These are phyloP conservation scores for Clarireedia hainanense DNA, from an alignment of 2,329 filamentous ascomycete species.

Conservation along the genomic window DNA sequence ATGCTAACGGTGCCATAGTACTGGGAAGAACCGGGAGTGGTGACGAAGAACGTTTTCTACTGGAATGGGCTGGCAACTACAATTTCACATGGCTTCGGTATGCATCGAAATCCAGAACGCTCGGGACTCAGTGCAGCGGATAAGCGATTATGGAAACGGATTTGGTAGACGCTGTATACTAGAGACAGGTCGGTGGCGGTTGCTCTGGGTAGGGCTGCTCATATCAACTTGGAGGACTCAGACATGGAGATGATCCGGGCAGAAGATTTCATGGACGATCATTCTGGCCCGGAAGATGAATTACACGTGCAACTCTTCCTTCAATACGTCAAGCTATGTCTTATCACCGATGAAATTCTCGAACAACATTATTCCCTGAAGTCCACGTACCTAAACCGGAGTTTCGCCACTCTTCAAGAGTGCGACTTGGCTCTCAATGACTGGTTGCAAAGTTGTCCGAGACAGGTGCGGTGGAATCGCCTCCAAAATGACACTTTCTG, in stretches of 20 bases:
- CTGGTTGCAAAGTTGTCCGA: constrained; percentile 93
- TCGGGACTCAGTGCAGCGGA: constrained; percentile 88
- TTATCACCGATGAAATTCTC: constrained; percentile 93
- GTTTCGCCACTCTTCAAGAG: constrained; percentile 88
- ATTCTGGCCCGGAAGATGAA: constrained; percentile 4
- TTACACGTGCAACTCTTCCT: constrained; percentile 11
- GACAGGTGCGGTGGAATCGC: constrained; percentile 89
- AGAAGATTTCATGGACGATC: constrained; percentile 93
- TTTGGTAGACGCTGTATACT: constrained; percentile 97
- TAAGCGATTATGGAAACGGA: constrained; percentile 61
- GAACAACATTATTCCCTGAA: constrained; percentile 96
- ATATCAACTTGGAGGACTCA: constrained; percentile 92
- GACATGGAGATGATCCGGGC: constrained; percentile 95
- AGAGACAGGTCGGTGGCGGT: constrained; percentile 91
- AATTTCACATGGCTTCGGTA: constrained; percentile 90
- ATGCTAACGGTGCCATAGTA: constrained; percentile 48
- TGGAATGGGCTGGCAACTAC: constrained; percentile 94
- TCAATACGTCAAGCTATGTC: constrained; percentile 43
- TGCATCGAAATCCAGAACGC: constrained; percentile 90
- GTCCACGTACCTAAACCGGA: constrained; percentile 76
- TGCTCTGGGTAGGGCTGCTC: constrained; percentile 80
- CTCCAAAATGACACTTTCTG: constrained; percentile 79
- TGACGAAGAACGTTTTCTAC: constrained; percentile 99
- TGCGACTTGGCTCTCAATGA: constrained; percentile 96
- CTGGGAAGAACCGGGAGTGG: constrained; percentile 96